A percentile compares a stretch with the other conserved stretches of the same genome.
These are phyloP conservation scores for Poa annua DNA, from an alignment of 176 grass and related monocot species.

Conservation along the genomic window DNA sequence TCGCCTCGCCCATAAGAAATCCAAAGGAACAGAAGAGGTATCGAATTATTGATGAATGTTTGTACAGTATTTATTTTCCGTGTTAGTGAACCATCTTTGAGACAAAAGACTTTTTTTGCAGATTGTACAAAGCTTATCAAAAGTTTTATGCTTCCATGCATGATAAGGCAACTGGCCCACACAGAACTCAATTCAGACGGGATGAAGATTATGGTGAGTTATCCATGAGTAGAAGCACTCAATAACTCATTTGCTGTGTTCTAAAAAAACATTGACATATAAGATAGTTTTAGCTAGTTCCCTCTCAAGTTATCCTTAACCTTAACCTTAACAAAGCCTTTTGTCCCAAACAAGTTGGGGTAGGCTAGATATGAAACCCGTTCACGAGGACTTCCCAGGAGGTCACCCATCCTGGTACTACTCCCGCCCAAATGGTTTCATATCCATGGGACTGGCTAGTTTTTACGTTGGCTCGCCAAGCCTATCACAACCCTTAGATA, in stretches of 20 bases:
- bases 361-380: too few species aligned
- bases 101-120: slow-evolving; percentile 47
- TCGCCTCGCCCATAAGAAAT: slow-evolving; percentile 62
- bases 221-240: background rate
- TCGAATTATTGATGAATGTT: slow-evolving; percentile 11
- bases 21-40: slow-evolving; percentile 91
- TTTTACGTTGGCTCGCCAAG: too few species aligned
- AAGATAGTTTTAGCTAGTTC: background rate
- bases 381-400: too few species aligned
- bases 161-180: slow-evolving; percentile 80
- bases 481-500: too few species aligned
- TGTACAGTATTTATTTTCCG: slow-evolving; percentile 15
- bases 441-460: too few species aligned
- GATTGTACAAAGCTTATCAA: slow-evolving; percentile 91
- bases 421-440: too few species aligned
- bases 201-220: slow-evolving; percentile 83
- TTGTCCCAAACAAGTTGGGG: too few species aligned
- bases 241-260: slow-evolving; percentile 9
- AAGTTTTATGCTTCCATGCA: slow-evolving; percentile 93
- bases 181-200: slow-evolving; percentile 98
- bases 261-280: background rate
- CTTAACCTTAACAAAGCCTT: too few species aligned
- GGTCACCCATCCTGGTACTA: too few species aligned
- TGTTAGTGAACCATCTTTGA: slow-evolving; percentile 4
- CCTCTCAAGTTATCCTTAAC: too few species aligned